Conservation (phyloP, 2,329 filamentous ascomycete species). For the Cladosporium cucumerinum region DNA sequence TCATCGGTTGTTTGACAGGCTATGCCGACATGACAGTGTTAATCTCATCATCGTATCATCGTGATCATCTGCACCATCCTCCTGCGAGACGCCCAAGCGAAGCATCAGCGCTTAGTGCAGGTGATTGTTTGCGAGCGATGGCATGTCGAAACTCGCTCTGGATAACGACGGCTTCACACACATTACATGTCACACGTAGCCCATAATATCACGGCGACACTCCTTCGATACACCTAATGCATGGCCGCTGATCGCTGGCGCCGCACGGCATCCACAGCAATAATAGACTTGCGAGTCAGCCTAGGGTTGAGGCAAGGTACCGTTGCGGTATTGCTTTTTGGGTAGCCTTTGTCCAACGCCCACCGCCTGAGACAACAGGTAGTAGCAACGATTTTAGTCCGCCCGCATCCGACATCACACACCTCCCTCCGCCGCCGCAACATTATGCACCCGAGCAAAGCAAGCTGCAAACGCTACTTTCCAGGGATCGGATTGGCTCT, state of each 20-base stretch:
- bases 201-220: conserved; percentile 7
- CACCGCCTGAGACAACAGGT: conserved; percentile 11
- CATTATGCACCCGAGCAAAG: not conserved
- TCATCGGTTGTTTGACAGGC: conserved; percentile 5
- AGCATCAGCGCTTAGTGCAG: conserved; percentile 13
- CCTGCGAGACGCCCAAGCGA: conserved; percentile 1
- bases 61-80: not conserved
- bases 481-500: conserved; percentile 2
- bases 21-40: not conserved
- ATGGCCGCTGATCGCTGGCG: conserved; percentile 11
- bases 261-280: conserved; percentile 14
- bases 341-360: not conserved
- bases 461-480: conserved; percentile 13
- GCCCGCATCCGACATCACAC: conserved; percentile 14
- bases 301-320: conserved; percentile 15
- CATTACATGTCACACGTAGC: conserved; percentile 7
- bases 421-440: not conserved
- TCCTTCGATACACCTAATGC: conserved; percentile 9
- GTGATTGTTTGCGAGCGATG: not conserved
- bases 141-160: conserved; percentile 4
- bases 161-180: conserved; percentile 6
- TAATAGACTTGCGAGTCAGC: conserved; percentile 15
- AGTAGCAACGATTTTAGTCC: not conserved
- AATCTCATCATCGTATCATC: not conserved
- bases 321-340: conserved; percentile 11